Conservation (phyloP, 129 eudicot species). For the Flaveria sonorensis region DNA sequence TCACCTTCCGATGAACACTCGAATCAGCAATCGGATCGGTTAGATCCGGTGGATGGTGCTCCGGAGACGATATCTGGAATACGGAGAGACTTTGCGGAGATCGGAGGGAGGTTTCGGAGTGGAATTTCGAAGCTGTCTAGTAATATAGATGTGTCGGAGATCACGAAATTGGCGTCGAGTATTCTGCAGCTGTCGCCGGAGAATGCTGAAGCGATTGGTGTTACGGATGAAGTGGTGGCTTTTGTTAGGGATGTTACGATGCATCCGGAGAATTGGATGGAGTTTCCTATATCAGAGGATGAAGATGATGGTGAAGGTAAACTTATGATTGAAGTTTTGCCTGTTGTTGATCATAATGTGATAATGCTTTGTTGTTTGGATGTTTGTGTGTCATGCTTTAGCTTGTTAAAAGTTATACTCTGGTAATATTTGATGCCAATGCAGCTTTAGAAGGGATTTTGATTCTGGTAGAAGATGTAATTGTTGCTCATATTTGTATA, state of each 20-base stretch:
- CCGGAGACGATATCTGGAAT: constrained; percentile 50
- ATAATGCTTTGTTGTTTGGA: background rate
- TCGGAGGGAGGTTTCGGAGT: constrained; percentile 81
- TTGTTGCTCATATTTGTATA: background rate
- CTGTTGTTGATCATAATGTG: background rate
- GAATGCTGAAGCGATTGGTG: constrained; percentile 63
- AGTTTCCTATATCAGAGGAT: constrained; percentile 74
- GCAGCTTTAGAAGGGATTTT: background rate
- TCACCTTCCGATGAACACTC: constrained; percentile 53
- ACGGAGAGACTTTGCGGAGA: constrained; percentile 81
- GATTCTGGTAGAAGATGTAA: background rate
- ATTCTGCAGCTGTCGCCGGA: constrained; percentile 65
- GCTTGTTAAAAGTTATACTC: background rate
- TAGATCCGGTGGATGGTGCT: constrained; percentile 30
- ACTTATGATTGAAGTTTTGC: background rate
- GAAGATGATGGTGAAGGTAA: constrained; percentile 51
- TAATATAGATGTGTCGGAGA: constrained; percentile 76
- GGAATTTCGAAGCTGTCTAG: constrained; percentile 75
- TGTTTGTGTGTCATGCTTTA: background rate
- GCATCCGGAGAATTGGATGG: constrained; percentile 98
- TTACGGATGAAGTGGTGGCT: constrained; percentile 79
- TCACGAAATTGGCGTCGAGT: constrained; percentile 71
- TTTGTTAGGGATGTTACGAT: constrained; percentile 71
- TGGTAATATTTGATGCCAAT: constrained; percentile 13
- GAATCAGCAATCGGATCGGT: constrained; percentile 23